Evolutionary conservation across 2,329 filamentous ascomycete species (phyloP).

Genomic region (Trichoderma asperellum): DNA sequence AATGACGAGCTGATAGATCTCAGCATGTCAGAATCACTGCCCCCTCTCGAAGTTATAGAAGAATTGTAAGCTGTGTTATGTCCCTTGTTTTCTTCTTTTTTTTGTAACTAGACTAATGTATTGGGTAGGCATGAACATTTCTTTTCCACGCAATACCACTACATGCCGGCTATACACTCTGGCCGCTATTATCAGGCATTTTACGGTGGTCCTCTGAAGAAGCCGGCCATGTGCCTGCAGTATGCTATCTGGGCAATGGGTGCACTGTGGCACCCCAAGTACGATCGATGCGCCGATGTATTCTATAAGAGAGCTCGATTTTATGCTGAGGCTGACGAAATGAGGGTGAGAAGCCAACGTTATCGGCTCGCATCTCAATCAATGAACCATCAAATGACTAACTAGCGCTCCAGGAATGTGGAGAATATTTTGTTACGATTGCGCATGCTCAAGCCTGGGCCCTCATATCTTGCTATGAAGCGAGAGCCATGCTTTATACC

Average conservation of each 20-base stretch:
- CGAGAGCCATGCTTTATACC: conserved; percentile 82
- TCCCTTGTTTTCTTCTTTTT: neutral
- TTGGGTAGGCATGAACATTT: conserved; percentile 67
- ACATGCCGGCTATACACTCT: conserved; percentile 77
- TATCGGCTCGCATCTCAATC: neutral
- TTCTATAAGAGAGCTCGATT: conserved; percentile 83
- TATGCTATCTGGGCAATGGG: conserved; percentile 87
- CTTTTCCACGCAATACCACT: conserved; percentile 74
- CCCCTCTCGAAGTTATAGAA: conserved; percentile 77
- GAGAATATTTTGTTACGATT: conserved; percentile 79
- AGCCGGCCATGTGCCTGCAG: conserved; percentile 79
- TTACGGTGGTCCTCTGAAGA: conserved; percentile 70
- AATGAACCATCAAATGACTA: neutral
- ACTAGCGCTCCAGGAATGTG: conserved; percentile 58
- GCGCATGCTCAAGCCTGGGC: conserved; percentile 80
- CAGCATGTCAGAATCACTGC: conserved; percentile 80
- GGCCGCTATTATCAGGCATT: conserved; percentile 75
- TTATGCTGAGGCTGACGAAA: conserved; percentile 81
- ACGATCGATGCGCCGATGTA: conserved; percentile 70
- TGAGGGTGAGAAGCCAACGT: conserved; percentile 58
- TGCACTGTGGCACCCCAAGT: conserved; percentile 72
- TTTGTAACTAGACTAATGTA: neutral
- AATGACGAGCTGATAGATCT: conserved; percentile 66
- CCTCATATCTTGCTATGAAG: conserved; percentile 76
- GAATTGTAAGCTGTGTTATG: conserved; percentile 65